Evolutionary conservation across 2,329 filamentous ascomycete species (phyloP).

Genomic region (Pleomassaria siparia): DNA sequence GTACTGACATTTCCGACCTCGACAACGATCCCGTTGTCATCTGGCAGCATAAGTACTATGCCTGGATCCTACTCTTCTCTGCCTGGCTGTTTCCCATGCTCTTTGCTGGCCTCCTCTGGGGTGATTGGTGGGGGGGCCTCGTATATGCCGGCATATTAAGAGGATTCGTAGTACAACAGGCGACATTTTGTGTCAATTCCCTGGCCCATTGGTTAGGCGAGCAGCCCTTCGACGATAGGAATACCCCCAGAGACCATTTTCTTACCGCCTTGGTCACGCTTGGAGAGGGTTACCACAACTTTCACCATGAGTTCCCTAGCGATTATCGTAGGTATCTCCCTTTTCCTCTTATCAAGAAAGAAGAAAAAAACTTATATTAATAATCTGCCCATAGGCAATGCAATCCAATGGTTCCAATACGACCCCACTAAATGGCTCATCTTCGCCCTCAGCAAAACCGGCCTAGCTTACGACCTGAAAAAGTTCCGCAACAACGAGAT

Average conservation of each 20-base stretch:
- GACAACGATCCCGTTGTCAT: conserved; percentile 52
- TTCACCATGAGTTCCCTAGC: conserved; percentile 45
- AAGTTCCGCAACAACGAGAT: conserved; percentile 45
- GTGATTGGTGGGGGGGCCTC: conserved; percentile 51
- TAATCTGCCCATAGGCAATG: conserved; percentile 29
- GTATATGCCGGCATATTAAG: conserved; percentile 53
- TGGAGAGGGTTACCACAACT: conserved; percentile 47
- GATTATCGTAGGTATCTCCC: conserved; percentile 40
- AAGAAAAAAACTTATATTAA: background rate
- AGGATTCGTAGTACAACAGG: conserved; percentile 53
- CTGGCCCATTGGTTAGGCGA: conserved; percentile 56
- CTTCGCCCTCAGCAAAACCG: conserved; percentile 32
- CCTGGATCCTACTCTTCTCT: conserved; percentile 46
- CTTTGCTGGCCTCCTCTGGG: conserved; percentile 51
- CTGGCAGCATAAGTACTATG: conserved; percentile 51
- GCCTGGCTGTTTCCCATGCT: conserved; percentile 48
- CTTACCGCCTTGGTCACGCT: conserved; percentile 44
- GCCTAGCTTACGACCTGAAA: conserved; percentile 41
- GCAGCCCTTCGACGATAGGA: conserved; percentile 45
- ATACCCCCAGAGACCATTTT: conserved; percentile 41
- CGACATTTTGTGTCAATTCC: conserved; percentile 56
- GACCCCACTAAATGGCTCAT: conserved; percentile 47
- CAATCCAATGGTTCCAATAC: conserved; percentile 42
- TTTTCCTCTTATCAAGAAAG: background rate
- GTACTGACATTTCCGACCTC: conserved; percentile 53